Base-by-base conservation (phyloP, 176 grass and related monocot species). In the Metroxylon sagu region DNA sequence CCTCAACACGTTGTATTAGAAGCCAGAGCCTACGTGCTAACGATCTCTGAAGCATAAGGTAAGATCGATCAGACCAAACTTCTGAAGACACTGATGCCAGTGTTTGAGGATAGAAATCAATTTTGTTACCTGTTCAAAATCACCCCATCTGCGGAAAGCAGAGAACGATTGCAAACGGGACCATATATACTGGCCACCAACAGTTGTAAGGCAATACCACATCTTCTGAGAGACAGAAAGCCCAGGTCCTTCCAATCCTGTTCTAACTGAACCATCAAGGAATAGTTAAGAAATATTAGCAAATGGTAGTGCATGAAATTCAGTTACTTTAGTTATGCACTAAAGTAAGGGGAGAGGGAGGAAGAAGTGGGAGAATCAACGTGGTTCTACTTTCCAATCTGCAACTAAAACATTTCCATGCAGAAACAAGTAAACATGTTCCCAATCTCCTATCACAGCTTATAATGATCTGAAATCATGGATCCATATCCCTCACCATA, bases 151-250 rank as follows among this genome's bases (percentile, higher is more conserved):
- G 26, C 84, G 83, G 50, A 97, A 97, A 65, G 87, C 92, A 29
- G 92, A 97, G 75, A 97, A 97, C 35, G 83, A 84, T 51, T 97
- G 81, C 56, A 96, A 73, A 29, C 87, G 83, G 31, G 86, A 84
- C 86, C 84, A 85, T 62, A 90, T 14, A 73, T 96, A 96, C 54
- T 81, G 92, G 18, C 92, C 87, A 66, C 92, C 87, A 61, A 96
- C 92, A 56, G 70, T 85, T 60, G 83, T 74, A 68, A 96, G 53
- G 69, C 92, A 90, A 65, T 88, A 96, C 70, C 85, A 76, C 19
- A 96, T 75, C 67, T 96, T 96, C 57, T 90, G 92, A 70, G 73
- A 82, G 82, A 87, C 69, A 75, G 92, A 96, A 85, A 96, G 92
- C 19, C 83, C 87, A 49, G 75, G 78, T 23, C 86, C 92, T 79